Evolutionary conservation across 495 filamentous ascomycete species (phyloP).

Genomic region (Lophiotrema nucula): DNA sequence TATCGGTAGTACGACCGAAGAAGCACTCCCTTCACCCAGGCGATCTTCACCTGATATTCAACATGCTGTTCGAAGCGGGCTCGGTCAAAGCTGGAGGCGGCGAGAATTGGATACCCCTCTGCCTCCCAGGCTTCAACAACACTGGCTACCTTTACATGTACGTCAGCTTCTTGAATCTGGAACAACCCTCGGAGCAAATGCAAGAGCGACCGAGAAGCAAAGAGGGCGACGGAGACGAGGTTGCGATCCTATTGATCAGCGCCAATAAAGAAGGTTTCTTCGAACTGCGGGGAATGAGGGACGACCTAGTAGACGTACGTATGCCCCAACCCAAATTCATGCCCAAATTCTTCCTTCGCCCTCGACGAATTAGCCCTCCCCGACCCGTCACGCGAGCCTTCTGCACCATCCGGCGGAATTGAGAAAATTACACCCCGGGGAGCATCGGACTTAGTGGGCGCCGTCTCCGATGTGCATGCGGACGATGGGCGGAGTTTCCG

Average conservation of each 20-base stretch:
- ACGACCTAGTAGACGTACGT: conserved; percentile 67
- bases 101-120: conserved; percentile 97
- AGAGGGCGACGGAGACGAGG: conserved; percentile 62
- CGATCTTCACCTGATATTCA: conserved; percentile 94
- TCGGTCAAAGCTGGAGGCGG: conserved; percentile 85
- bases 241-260: conserved; percentile 90
- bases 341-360: background rate
- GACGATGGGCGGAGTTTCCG: too few species aligned
- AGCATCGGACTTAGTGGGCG: too few species aligned
- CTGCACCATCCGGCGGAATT: too few species aligned
- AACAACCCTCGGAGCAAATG: conserved; percentile 43
- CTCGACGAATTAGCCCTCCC: too few species aligned
- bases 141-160: conserved; percentile 99
- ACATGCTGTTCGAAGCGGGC: conserved; percentile 97
- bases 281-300: conserved; percentile 79
- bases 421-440: too few species aligned
- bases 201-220: conserved; percentile 36
- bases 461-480: too few species aligned
- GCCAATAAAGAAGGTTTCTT: conserved; percentile 91
- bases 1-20: conserved; percentile 89
- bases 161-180: conserved; percentile 79
- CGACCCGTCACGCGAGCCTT: too few species aligned
- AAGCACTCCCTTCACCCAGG: conserved; percentile 95
- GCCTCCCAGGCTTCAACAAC: conserved; percentile 95
- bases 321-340: background rate